Conservation (phyloP, 352 stramenopile genomes). For the Phytophthora sojae region DNA sequence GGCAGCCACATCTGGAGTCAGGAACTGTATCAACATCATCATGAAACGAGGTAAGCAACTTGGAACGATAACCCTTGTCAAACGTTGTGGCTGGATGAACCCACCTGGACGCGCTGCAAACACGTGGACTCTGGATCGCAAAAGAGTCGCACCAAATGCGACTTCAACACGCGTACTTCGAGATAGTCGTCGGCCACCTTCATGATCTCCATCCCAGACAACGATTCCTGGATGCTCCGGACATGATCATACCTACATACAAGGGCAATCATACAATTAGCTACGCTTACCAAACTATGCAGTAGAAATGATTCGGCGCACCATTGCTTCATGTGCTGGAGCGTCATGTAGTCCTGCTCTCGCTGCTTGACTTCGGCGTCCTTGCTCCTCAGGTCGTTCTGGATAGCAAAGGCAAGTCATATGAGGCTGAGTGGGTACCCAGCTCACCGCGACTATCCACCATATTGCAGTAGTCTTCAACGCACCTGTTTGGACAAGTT, state of each 20-base stretch:
- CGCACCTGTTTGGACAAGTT: slow-evolving; percentile 62
- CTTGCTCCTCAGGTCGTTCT: slow-evolving; percentile 76
- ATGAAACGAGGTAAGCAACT: neutral
- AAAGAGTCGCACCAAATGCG: slow-evolving; percentile 62
- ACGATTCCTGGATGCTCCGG: slow-evolving; percentile 54
- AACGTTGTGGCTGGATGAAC: neutral
- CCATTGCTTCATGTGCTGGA: slow-evolving; percentile 83
- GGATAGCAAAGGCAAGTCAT: slow-evolving; percentile 5
- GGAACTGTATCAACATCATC: neutral
- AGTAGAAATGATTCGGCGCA: slow-evolving; percentile 20
- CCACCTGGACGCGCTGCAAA: slow-evolving; percentile 68
- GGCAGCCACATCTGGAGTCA: slow-evolving; percentile 25
- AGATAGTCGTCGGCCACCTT: slow-evolving; percentile 67
- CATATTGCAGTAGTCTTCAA: neutral
- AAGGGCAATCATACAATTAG: neutral
- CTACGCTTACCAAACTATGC: neutral
- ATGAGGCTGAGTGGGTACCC: slow-evolving; percentile 6
- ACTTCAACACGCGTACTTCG: slow-evolving; percentile 63
- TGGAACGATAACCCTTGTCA: neutral
- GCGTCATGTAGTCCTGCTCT: slow-evolving; percentile 72
- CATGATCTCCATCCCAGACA: slow-evolving; percentile 66
- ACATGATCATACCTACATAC: slow-evolving; percentile 69
- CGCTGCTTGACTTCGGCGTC: slow-evolving; percentile 78
- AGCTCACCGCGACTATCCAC: neutral
- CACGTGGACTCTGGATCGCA: slow-evolving; percentile 62